Evolutionary conservation across 805 yeast genomes (phyloP).

Genomic region (Metschnikowia vanudenii): DNA sequence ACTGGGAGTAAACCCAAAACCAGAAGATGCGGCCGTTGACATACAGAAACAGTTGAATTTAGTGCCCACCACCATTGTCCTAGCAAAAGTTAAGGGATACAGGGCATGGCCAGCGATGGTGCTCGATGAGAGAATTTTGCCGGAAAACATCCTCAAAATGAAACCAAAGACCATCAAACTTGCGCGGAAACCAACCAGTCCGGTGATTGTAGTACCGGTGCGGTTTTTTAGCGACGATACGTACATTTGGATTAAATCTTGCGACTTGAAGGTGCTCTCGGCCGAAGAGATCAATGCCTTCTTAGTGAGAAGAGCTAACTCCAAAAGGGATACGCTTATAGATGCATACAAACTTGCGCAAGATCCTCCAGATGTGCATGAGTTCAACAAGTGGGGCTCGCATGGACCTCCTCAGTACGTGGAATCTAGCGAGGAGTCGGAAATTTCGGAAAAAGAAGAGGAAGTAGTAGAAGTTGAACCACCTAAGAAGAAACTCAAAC

Average conservation of each 20-base stretch:
- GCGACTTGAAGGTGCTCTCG: slow-evolving; percentile 50
- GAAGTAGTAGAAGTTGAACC: slow-evolving; percentile 41
- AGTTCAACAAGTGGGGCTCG: slow-evolving; percentile 42
- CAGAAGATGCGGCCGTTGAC: slow-evolving; percentile 1
- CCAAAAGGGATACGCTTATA: slow-evolving; percentile 43
- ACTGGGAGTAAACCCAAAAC: not conserved
- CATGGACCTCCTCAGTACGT: slow-evolving; percentile 40
- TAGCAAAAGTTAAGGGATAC: slow-evolving; percentile 83
- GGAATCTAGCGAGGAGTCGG: slow-evolving; percentile 33
- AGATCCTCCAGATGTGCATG: slow-evolving; percentile 42
- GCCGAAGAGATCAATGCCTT: slow-evolving; percentile 42
- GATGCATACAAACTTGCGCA: slow-evolving; percentile 55
- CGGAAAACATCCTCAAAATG: slow-evolving; percentile 50
- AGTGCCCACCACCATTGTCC: slow-evolving; percentile 30
- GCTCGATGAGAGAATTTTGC: slow-evolving; percentile 57
- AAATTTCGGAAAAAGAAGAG: slow-evolving; percentile 34
- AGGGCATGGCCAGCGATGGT: slow-evolving; percentile 93
- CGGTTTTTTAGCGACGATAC: slow-evolving; percentile 72
- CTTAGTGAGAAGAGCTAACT: slow-evolving; percentile 28
- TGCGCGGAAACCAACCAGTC: slow-evolving; percentile 19
- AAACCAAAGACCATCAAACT: slow-evolving; percentile 47
- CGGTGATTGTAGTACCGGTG: slow-evolving; percentile 43
- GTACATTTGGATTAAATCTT: slow-evolving; percentile 60
- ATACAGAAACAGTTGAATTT: slow-evolving; percentile 16
- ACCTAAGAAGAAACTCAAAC: slow-evolving; percentile 19